Evolutionary conservation across 2,329 filamentous ascomycete species (phyloP).

Genomic region (Eutypella sp.): DNA sequence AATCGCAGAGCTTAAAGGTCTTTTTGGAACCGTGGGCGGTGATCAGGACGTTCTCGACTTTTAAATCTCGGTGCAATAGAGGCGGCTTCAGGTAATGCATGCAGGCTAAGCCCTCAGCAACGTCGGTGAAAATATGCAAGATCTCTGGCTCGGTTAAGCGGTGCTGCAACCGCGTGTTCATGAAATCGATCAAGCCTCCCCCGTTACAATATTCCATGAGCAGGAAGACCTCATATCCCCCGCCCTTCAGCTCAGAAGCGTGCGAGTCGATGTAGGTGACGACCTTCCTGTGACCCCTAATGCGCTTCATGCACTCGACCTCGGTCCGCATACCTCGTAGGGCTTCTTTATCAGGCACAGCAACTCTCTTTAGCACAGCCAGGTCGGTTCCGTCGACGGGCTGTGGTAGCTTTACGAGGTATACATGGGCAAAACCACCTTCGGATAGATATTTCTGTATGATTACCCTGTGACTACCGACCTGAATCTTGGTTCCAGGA

Average conservation of each 20-base stretch:
- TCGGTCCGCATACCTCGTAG: constrained; percentile 95
- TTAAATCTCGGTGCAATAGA: constrained; percentile 87
- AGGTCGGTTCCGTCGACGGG: constrained; percentile 72
- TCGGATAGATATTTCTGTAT: constrained; percentile 98
- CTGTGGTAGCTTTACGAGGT: constrained; percentile 82
- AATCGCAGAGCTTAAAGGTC: constrained; percentile 95
- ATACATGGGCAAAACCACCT: constrained; percentile 96
- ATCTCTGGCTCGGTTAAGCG: constrained; percentile 97
- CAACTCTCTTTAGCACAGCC: constrained; percentile 89
- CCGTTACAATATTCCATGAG: constrained; percentile 98
- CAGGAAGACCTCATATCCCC: constrained; percentile 95
- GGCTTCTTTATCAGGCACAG: constrained; percentile 91
- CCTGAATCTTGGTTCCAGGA: constrained; percentile 93
- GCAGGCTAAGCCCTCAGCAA: constrained; percentile 91
- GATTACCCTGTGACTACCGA: constrained; percentile 84
- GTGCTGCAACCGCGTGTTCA: constrained; percentile 97
- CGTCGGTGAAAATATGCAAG: constrained; percentile 91
- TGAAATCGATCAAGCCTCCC: constrained; percentile 96
- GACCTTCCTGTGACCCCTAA: constrained; percentile 93
- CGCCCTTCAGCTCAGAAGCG: constrained; percentile 85
- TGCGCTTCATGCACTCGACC: constrained; percentile 99
- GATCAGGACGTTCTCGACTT: constrained; percentile 97
- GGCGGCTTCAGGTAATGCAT: constrained; percentile 99
- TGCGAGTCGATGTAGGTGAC: constrained; percentile 99
- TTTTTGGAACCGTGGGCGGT: constrained; percentile 59